These are phyloP conservation scores for Magnusiomyces magnusii DNA, from an alignment of 1,139 yeast genomes.

Conservation along the genomic window DNA sequence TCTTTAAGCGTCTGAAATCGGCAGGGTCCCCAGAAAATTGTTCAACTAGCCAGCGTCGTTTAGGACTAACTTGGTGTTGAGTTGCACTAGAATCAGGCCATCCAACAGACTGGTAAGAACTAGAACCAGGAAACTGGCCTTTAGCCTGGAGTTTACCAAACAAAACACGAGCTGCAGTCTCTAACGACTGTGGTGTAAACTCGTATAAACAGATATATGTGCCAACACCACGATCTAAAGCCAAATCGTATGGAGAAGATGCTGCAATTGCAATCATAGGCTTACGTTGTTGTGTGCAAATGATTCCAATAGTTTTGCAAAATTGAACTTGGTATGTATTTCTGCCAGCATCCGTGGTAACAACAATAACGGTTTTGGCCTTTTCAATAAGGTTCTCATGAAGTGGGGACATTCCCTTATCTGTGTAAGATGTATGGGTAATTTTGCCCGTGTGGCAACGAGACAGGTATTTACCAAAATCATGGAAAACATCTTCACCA, in stretches of 20 bases:
- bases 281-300: slow-evolving; percentile 49
- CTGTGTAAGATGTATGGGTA: slow-evolving; percentile 55
- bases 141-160: slow-evolving; percentile 49
- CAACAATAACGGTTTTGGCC: slow-evolving; percentile 49
- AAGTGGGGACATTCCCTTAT: slow-evolving; percentile 52
- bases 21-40: slow-evolving; percentile 42
- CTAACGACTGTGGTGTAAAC: slow-evolving; percentile 47
- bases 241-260: slow-evolving; percentile 57
- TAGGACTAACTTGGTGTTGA: slow-evolving; percentile 16
- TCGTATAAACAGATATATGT: slow-evolving; percentile 58
- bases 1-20: slow-evolving; percentile 45
- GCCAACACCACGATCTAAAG: slow-evolving; percentile 47
- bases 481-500: slow-evolving; percentile 54
- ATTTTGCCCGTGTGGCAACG: slow-evolving; percentile 39
- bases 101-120: slow-evolving; percentile 23
- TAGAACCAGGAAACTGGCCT: slow-evolving; percentile 51
- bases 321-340: slow-evolving; percentile 62
- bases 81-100: slow-evolving; percentile 21
- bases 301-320: slow-evolving; percentile 49
- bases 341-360: slow-evolving; percentile 56
- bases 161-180: slow-evolving; percentile 44
- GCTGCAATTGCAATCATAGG: slow-evolving; percentile 57
- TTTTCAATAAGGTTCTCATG: slow-evolving; percentile 52
- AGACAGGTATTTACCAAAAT: slow-evolving; percentile 28
- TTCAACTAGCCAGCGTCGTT: slow-evolving; percentile 53